Evolutionary conservation across 2,329 filamentous ascomycete species (phyloP).

Genomic region (Ascochyta koolunga): DNA sequence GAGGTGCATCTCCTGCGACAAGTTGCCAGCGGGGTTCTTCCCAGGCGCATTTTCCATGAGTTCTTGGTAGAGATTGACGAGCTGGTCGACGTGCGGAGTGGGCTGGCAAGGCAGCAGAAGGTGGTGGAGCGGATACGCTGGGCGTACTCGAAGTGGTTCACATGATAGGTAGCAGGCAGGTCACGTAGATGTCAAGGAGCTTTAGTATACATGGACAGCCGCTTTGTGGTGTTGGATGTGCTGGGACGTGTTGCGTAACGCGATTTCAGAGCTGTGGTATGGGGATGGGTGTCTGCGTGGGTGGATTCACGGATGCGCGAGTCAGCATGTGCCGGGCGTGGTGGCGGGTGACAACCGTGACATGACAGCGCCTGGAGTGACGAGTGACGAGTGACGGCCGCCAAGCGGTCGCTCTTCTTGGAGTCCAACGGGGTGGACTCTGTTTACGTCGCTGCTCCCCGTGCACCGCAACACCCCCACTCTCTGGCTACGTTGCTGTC

Average conservation of each 20-base stretch:
- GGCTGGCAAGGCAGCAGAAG: conserved; percentile 76
- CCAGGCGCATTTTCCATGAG: conserved; percentile 76
- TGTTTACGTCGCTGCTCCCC: no score
- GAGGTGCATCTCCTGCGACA: conserved; percentile 84
- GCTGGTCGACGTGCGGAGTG: conserved; percentile 77
- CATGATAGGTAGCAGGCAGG: conserved; percentile 7
- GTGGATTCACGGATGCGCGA: no score
- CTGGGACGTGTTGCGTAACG: background rate
- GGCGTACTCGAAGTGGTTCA: conserved; percentile 81
- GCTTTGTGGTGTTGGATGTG: background rate
- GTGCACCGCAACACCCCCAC: no score
- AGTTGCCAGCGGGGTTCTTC: conserved; percentile 71
- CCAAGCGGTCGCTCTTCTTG: background rate
- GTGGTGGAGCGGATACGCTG: conserved; percentile 85
- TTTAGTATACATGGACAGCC: background rate
- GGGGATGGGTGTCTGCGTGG: no score
- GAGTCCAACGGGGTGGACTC: conserved; percentile 5
- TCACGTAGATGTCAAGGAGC: background rate
- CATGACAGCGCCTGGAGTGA: background rate
- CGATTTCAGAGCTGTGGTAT: no score
- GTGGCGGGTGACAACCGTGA: conserved; percentile 4
- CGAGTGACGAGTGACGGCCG: background rate
- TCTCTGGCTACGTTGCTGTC: no score
- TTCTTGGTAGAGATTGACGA: conserved; percentile 90
- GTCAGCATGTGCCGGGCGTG: no score